Conservation (phyloP, 495 filamentous ascomycete species). For the Penicillium silybi region DNA sequence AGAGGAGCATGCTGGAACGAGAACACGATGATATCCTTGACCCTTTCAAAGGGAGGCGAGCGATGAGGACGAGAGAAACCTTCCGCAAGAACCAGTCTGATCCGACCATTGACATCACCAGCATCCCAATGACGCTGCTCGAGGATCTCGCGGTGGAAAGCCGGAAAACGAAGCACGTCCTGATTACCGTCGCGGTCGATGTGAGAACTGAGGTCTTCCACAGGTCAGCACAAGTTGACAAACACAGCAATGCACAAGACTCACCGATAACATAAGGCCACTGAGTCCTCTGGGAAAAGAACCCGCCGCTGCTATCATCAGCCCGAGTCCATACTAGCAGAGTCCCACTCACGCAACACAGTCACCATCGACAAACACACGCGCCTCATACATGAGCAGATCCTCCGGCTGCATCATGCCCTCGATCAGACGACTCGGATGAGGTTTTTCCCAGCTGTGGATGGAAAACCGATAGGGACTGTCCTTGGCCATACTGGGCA, state of each 20-base stretch:
- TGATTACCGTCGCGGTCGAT: slow-evolving; percentile 58
- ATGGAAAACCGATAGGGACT: slow-evolving; percentile 72
- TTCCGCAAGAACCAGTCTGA: slow-evolving; percentile 76
- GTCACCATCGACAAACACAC: slow-evolving; percentile 67
- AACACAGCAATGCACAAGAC: slow-evolving; percentile 8
- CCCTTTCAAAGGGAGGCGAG: slow-evolving; percentile 58
- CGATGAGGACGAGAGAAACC: slow-evolving; percentile 53
- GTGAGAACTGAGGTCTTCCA: slow-evolving; percentile 27
- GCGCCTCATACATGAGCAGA: slow-evolving; percentile 60
- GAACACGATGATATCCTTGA: slow-evolving; percentile 72
- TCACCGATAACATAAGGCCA: slow-evolving; percentile 62
- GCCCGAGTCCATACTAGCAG: not conserved
- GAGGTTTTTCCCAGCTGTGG: slow-evolving; percentile 73
- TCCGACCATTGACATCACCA: slow-evolving; percentile 63
- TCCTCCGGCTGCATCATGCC: slow-evolving; percentile 59
- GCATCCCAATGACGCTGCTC: slow-evolving; percentile 70
- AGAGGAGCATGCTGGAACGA: slow-evolving; percentile 85
- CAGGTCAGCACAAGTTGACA: not conserved
- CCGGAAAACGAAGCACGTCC: slow-evolving; percentile 65
- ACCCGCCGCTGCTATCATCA: slow-evolving; percentile 39
- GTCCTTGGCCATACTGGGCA: slow-evolving; percentile 60
- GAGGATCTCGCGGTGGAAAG: slow-evolving; percentile 68
- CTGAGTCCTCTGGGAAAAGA: slow-evolving; percentile 50
- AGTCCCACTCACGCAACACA: slow-evolving; percentile 54
- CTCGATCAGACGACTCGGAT: slow-evolving; percentile 56